Evolutionary conservation across 1,284 basidiomycete species (phyloP).

Genomic region (Hemileccinum hortonii): DNA sequence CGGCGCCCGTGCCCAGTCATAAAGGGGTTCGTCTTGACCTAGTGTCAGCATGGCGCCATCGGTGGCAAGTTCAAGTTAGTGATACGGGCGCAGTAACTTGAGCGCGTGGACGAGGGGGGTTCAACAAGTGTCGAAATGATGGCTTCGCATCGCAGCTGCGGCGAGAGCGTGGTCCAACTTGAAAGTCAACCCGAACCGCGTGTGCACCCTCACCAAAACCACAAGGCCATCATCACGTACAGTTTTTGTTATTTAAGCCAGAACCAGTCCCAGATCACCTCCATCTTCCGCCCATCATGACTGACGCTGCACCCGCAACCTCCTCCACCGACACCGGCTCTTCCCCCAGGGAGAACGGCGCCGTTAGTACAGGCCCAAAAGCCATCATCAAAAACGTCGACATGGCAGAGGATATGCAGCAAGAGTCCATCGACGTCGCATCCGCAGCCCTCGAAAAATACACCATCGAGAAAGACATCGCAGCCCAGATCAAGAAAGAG

Average conservation of each 20-base stretch:
- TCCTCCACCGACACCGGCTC: slow-evolving; percentile 52
- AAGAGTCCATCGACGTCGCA: slow-evolving; percentile 86
- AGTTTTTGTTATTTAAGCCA: slow-evolving; percentile 23
- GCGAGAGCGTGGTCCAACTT: neutral
- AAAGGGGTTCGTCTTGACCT: too few relatives aligned
- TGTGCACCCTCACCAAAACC: slow-evolving; percentile 18
- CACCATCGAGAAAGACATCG: slow-evolving; percentile 96
- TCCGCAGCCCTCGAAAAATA: slow-evolving; percentile 85
- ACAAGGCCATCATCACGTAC: slow-evolving; percentile 23
- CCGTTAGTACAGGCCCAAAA: slow-evolving; percentile 50
- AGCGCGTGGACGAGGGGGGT: too few relatives aligned
- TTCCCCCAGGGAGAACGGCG: slow-evolving; percentile 44
- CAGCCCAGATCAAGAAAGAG: slow-evolving; percentile 96
- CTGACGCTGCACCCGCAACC: slow-evolving; percentile 60
- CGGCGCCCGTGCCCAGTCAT: too few relatives aligned
- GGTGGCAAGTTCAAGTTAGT: too few relatives aligned
- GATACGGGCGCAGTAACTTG: too few relatives aligned
- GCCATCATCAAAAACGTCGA: slow-evolving; percentile 97
- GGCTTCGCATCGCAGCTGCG: neutral
- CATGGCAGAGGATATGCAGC: slow-evolving; percentile 96
- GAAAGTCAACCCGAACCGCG: too few relatives aligned
- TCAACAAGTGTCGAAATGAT: too few relatives aligned
- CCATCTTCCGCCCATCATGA: slow-evolving; percentile 41
- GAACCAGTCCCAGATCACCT: slow-evolving; percentile 2
- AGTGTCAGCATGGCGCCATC: too few relatives aligned